Conservation (phyloP, 2,329 filamentous ascomycete species). For the Knufia petricola region DNA sequence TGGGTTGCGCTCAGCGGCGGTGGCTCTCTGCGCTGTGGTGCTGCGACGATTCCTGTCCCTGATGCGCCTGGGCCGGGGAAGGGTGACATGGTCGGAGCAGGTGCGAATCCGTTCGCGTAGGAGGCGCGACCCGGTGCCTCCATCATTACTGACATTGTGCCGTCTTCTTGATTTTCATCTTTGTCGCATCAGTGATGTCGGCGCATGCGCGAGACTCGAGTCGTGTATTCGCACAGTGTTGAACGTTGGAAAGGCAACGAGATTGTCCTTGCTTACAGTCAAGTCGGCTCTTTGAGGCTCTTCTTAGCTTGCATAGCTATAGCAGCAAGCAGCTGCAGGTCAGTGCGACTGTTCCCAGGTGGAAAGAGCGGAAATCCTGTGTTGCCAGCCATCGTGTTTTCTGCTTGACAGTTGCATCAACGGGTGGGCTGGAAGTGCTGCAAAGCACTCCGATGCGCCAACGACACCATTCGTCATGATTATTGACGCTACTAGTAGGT, state of each 20-base stretch:
- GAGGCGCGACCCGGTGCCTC: slow-evolving; percentile 3
- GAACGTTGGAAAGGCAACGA: neutral
- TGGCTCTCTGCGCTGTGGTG: slow-evolving; percentile 19
- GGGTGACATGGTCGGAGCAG: neutral
- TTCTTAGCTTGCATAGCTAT: neutral
- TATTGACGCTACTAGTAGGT: neutral
- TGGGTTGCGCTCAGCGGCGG: slow-evolving; percentile 19
- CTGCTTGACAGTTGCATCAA: neutral
- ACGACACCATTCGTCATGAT: slow-evolving; percentile 4
- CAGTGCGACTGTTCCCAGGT: neutral
- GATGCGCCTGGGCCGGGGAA: slow-evolving; percentile 11
- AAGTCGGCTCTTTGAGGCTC: neutral
- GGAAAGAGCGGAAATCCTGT: neutral
- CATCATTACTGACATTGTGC: neutral
- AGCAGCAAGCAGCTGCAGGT: neutral
- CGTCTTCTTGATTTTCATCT: neutral
- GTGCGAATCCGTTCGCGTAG: slow-evolving; percentile 4
- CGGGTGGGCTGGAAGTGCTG: slow-evolving; percentile 7
- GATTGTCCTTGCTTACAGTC: neutral
- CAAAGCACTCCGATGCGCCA: neutral
- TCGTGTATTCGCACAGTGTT: neutral
- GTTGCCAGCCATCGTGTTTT: slow-evolving; percentile 10
- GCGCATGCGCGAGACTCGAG: neutral
- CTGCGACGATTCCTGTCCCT: slow-evolving; percentile 4
- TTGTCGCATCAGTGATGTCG: neutral